Conservation (phyloP, 768 basidiomycete species). For the Tricholoma terreum region DNA sequence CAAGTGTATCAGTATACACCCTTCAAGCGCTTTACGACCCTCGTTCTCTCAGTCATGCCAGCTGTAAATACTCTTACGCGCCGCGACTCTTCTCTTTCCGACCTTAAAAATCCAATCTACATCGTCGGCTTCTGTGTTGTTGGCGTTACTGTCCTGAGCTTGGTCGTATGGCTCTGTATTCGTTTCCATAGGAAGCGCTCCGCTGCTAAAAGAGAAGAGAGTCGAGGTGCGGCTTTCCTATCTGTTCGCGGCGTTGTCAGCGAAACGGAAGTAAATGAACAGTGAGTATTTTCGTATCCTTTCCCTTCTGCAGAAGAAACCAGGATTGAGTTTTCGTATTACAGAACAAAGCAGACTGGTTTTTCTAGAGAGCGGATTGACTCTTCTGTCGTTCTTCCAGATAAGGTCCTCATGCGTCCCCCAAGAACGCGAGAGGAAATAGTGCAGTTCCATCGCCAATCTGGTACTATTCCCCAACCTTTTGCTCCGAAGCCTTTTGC, state of each 20-base stretch:
- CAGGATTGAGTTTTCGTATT: not conserved
- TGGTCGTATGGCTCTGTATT: constrained; percentile 43
- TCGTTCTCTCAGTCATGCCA: constrained; percentile 13
- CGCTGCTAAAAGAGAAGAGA: constrained; percentile 32
- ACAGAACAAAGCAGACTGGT: constrained; percentile 7
- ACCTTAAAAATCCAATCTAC: constrained; percentile 30
- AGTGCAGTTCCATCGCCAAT: constrained; percentile 41
- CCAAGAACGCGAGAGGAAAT: constrained; percentile 38
- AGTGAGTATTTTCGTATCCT: constrained; percentile 5
- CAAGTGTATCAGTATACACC: not conserved
- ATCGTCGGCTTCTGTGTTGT: constrained; percentile 53
- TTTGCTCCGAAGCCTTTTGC: constrained; percentile 39
- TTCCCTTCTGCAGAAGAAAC: not conserved
- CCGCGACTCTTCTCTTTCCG: constrained; percentile 8
- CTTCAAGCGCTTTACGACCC: not conserved
- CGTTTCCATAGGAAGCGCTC: constrained; percentile 40
- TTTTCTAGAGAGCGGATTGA: constrained; percentile 45
- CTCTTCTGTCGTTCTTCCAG: constrained; percentile 50
- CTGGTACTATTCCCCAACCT: constrained; percentile 39
- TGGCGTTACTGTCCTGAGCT: constrained; percentile 34
- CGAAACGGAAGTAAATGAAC: constrained; percentile 26
- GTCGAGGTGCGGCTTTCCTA: constrained; percentile 41
- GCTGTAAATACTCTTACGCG: constrained; percentile 15
- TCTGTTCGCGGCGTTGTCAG: constrained; percentile 46
- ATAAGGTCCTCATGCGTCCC: constrained; percentile 38